Evolutionary conservation across 345 rosid species (phyloP).

Genomic region (Populus euphratica): DNA sequence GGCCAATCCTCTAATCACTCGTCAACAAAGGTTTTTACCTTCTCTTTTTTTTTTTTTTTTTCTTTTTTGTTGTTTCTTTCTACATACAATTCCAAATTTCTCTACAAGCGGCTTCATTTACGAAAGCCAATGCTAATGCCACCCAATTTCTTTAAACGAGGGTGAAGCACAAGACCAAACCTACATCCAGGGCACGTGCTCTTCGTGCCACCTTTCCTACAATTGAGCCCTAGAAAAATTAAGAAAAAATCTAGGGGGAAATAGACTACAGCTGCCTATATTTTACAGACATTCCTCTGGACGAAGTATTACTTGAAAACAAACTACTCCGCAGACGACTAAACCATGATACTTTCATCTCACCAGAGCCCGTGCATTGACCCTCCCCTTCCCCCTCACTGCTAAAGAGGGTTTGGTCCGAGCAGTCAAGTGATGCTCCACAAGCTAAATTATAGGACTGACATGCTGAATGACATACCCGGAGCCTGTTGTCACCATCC

Average conservation of each 20-base stretch:
- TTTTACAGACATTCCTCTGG: constrained; percentile 23
- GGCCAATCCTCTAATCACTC: constrained; percentile 18
- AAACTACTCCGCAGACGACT: constrained; percentile 40
- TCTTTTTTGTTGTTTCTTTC: background rate
- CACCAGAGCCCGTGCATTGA: constrained; percentile 85
- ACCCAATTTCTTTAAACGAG: constrained; percentile 16
- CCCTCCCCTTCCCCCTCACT: constrained; percentile 66
- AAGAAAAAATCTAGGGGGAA: background rate
- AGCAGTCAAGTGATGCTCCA: constrained; percentile 96
- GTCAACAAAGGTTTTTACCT: constrained; percentile 4
- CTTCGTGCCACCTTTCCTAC: constrained; percentile 12
- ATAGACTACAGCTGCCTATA: constrained; percentile 19
- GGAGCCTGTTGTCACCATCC: constrained; percentile 89
- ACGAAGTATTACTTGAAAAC: constrained; percentile 30
- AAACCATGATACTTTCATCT: constrained; percentile 50
- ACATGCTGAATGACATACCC: constrained; percentile 94
- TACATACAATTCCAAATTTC: constrained; percentile 8
- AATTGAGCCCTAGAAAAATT: constrained; percentile 13
- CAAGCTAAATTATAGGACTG: constrained; percentile 85
- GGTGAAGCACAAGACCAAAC: constrained; percentile 9
- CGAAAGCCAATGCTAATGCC: constrained; percentile 19
- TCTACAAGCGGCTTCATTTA: constrained; percentile 21
- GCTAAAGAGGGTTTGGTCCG: constrained; percentile 94
- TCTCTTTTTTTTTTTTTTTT: background rate
- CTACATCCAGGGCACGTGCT: constrained; percentile 19